Conservation (phyloP, 257 asterid genomes). For the Parsonsia alboflavescens region DNA sequence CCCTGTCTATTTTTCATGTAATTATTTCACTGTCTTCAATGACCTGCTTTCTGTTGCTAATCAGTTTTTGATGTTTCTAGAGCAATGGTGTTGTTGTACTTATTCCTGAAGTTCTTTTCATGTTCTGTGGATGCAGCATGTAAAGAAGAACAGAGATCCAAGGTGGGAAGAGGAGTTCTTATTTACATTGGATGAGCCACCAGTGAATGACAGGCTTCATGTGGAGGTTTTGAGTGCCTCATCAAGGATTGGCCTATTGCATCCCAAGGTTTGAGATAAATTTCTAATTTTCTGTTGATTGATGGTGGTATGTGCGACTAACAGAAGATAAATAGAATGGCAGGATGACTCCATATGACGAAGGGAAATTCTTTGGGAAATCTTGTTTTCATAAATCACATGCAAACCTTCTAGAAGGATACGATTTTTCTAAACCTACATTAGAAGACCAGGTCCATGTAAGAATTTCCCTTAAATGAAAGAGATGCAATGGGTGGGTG, state of each 20-base stretch:
- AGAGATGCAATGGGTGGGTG: not conserved
- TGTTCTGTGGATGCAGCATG: slow-evolving; percentile 49
- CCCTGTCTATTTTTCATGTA: not conserved
- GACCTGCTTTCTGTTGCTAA: not conserved
- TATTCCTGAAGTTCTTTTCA: slow-evolving; percentile 8
- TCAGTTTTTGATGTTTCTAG: not conserved
- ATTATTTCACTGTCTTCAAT: not conserved
- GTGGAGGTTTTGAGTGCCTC: slow-evolving; percentile 84
- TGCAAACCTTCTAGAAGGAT: not conserved
- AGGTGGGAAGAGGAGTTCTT: slow-evolving; percentile 91
- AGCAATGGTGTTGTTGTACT: not conserved
- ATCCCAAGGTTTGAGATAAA: slow-evolving; percentile 68
- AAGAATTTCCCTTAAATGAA: not conserved
- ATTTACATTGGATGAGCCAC: slow-evolving; percentile 80
- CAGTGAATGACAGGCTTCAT: slow-evolving; percentile 66
- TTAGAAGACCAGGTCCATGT: not conserved
- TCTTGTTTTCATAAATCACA: no score
- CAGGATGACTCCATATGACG: not conserved
- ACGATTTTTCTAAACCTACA: not conserved
- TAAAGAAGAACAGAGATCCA: slow-evolving; percentile 95
- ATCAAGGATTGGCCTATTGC: slow-evolving; percentile 76
- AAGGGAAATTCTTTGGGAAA: not conserved
- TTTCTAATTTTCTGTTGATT: slow-evolving; percentile 6
- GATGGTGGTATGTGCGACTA: not conserved
- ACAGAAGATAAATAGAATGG: not conserved